Evolutionary conservation across 164 flowering plant species (phyloP).

Genomic region (Echeveria elegans): DNA sequence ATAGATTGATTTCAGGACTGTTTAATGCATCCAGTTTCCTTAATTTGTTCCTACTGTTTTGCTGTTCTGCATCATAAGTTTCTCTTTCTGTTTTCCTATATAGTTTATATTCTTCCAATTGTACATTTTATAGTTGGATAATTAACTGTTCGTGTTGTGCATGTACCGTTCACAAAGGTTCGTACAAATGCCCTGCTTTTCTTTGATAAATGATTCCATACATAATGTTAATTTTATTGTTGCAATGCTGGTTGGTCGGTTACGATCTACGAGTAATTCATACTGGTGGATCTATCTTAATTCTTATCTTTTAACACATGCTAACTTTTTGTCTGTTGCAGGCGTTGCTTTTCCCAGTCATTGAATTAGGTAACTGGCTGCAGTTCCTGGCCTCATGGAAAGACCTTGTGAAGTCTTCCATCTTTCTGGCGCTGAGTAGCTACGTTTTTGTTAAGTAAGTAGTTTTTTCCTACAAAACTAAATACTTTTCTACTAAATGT

Average conservation of each 20-base stretch:
- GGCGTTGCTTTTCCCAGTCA: slow-evolving; percentile 69
- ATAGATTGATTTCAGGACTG: too few species aligned
- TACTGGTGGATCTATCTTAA: not conserved
- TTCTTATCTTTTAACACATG: not conserved
- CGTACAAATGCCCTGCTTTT: too few species aligned
- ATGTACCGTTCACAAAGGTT: too few species aligned
- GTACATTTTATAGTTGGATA: too few species aligned
- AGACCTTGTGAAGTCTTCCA: slow-evolving; percentile 48
- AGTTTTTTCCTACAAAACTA: not conserved
- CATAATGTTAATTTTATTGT: not conserved
- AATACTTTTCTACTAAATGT: not conserved
- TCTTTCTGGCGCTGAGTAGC: slow-evolving; percentile 40
- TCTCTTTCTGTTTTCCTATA: too few species aligned
- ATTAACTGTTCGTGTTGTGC: too few species aligned
- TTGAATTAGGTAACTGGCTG: slow-evolving; percentile 28
- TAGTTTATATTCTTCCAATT: too few species aligned
- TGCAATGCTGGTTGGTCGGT: not conserved
- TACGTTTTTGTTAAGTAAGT: slow-evolving; percentile 47
- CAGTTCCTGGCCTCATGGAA: slow-evolving; percentile 68
- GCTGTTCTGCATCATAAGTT: too few species aligned
- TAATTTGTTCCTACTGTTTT: too few species aligned
- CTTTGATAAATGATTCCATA: too few species aligned
- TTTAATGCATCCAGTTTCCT: too few species aligned
- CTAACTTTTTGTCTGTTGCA: slow-evolving; percentile 13
- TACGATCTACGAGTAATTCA: not conserved